Percentiles rank a stretch among this genome's conserved stretches.
phyloP scores from a whole-genome alignment of 2,329 filamentous ascomycete species.

The Colletotrichum godetiae region DNA sequence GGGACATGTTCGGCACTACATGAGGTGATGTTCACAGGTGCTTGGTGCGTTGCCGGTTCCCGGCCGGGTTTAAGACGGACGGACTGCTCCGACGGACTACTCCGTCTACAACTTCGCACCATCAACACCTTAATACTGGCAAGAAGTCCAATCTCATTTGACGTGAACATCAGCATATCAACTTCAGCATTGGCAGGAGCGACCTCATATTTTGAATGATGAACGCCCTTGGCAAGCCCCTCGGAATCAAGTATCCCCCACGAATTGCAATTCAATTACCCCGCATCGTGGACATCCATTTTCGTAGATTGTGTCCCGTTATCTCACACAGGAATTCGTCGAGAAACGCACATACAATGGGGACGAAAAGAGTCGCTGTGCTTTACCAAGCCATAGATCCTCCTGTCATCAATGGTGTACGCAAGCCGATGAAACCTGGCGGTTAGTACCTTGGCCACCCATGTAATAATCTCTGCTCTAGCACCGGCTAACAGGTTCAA shows the following conservation, averaged over 20 bases:
- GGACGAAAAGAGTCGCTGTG: conserved; percentile 48
- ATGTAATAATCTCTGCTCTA: no score
- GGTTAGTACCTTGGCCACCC: conserved; percentile 40
- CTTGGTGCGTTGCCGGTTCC: not conserved
- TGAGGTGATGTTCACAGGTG: not conserved
- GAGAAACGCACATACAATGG: no score
- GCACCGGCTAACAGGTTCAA: conserved; percentile 34
- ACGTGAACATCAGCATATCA: not conserved
- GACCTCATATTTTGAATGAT: not conserved
- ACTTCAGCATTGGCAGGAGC: no score
- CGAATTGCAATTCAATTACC: not conserved
- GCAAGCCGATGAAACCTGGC: conserved; percentile 61
- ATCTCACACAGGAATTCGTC: not conserved
- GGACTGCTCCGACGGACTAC: conserved; percentile 8
- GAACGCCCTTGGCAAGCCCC: not conserved
- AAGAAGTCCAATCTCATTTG: not conserved
- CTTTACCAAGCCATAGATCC: conserved; percentile 59
- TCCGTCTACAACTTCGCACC: not conserved
- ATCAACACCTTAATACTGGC: not conserved
- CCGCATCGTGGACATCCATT: no score
- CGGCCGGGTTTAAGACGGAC: not conserved
- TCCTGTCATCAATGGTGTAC: conserved; percentile 57
- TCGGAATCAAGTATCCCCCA: no score
- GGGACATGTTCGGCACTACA: conserved; percentile 27
- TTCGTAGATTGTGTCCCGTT: not conserved